These are phyloP conservation scores for Ormosia semicastrata DNA, from an alignment of 306 rosid species.

Conservation along the genomic window DNA sequence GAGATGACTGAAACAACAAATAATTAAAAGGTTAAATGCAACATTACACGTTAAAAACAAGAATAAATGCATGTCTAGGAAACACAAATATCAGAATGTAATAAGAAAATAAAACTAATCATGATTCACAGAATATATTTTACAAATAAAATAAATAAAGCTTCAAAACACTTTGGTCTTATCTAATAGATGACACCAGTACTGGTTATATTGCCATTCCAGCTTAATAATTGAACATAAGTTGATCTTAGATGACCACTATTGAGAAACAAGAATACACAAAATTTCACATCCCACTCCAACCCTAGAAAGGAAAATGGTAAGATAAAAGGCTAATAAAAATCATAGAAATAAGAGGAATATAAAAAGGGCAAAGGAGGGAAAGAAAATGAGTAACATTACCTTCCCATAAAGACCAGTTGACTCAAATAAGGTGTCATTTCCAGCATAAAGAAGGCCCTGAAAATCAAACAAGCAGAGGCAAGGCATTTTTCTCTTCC, in stretches of 20 bases:
- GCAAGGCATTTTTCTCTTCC: constrained; percentile 15
- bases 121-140: not conserved
- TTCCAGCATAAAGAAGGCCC: constrained; percentile 85
- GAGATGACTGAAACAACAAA: constrained; percentile 73
- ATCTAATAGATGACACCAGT: not conserved
- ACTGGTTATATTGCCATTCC: not conserved
- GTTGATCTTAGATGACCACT: not conserved
- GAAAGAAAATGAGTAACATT: not conserved
- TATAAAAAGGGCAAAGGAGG: not conserved
- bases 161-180: not conserved
- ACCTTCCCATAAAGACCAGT: constrained; percentile 79
- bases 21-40: constrained; percentile 1
- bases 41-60: not conserved
- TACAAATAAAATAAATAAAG: not conserved
- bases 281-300: constrained; percentile 4
- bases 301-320: not conserved
- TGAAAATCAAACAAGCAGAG: constrained; percentile 39
- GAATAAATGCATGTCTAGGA: not conserved
- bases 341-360: not conserved
- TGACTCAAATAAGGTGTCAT: constrained; percentile 79
- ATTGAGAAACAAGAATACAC: not conserved
- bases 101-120: not conserved
- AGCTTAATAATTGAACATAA: not conserved
- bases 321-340: not conserved
- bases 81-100: constrained; percentile 11